A percentile compares a stretch with the other conserved stretches of the same genome.
phyloP scores from a whole-genome alignment of 2,329 filamentous ascomycete species.

The Colletotrichum salicis region DNA sequence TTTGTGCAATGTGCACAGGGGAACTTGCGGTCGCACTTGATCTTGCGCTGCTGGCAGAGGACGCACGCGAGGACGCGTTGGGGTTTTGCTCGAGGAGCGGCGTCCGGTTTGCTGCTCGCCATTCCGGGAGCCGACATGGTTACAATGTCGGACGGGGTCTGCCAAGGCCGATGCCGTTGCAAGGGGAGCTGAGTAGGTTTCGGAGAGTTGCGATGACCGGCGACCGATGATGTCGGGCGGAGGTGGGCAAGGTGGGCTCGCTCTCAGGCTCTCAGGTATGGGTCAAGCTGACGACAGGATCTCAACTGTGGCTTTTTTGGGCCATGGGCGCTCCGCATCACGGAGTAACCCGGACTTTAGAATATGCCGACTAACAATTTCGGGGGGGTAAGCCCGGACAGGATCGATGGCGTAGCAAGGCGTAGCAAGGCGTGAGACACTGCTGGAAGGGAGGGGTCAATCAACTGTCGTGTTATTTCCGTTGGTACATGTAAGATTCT shows the following conservation, averaged over 20 bases:
- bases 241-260: constrained; percentile 53
- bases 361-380: neutral
- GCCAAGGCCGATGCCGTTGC: neutral
- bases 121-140: neutral
- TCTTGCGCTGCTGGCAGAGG: constrained; percentile 72
- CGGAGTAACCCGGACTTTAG: neutral
- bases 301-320: constrained; percentile 43
- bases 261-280: constrained; percentile 61
- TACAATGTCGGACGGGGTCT: neutral
- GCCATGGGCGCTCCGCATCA: neutral
- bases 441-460: neutral
- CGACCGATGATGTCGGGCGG: neutral
- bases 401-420: neutral
- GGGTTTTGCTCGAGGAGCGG: constrained; percentile 34
- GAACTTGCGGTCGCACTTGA: constrained; percentile 69
- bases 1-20: constrained; percentile 67
- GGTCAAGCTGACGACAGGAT: constrained; percentile 52
- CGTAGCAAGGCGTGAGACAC: neutral
- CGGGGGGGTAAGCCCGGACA: neutral
- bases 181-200: neutral
- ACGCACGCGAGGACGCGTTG: constrained; percentile 59
- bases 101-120: constrained; percentile 10
- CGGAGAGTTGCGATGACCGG: neutral
- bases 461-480: neutral
- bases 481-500: no score